Evolutionary conservation across 108 stramenopile genomes (phyloP).

Genomic region (Chaetoceros muelleri): DNA sequence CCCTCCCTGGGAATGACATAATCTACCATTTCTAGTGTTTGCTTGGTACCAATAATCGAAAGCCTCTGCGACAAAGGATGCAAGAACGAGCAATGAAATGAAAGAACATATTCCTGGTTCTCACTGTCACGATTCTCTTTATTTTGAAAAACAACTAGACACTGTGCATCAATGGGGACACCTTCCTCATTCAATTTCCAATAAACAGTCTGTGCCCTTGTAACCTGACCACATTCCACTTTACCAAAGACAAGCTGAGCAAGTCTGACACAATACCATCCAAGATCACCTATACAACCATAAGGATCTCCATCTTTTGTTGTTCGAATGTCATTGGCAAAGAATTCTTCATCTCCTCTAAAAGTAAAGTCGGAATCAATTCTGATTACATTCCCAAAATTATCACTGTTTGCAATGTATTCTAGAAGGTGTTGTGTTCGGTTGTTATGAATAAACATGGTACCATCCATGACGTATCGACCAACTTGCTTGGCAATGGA

Average conservation of each 20-base stretch:
- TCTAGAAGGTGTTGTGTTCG: slow-evolving; percentile 34
- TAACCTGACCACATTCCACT: slow-evolving; percentile 15
- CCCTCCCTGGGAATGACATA: slow-evolving; percentile 22
- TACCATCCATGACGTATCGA: slow-evolving; percentile 45
- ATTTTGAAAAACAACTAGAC: slow-evolving; percentile 16
- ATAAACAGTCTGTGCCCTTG: slow-evolving; percentile 20
- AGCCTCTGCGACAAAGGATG: slow-evolving; percentile 29
- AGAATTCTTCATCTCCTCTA: slow-evolving; percentile 27
- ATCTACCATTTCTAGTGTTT: slow-evolving; percentile 14
- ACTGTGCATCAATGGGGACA: slow-evolving; percentile 21
- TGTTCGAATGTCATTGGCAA: slow-evolving; percentile 32
- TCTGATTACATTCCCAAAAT: slow-evolving; percentile 30
- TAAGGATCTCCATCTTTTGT: slow-evolving; percentile 31
- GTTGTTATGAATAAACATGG: slow-evolving; percentile 61
- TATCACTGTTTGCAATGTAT: slow-evolving; percentile 22
- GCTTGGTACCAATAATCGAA: slow-evolving; percentile 15
- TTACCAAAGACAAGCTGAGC: slow-evolving; percentile 33
- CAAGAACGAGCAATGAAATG: slow-evolving; percentile 34
- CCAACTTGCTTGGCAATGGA: slow-evolving; percentile 26
- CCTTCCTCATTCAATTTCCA: slow-evolving; percentile 20
- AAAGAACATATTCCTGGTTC: slow-evolving; percentile 5
- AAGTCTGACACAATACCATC: slow-evolving; percentile 42
- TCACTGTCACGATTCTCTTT: slow-evolving; percentile 1
- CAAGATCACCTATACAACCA: slow-evolving; percentile 57
- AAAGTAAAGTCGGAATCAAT: slow-evolving; percentile 39